A percentile compares a stretch with the other conserved stretches of the same genome.
Conservation (phyloP, 1,284 basidiomycete genomes). For the Ceratobasidium sp. region DNA sequence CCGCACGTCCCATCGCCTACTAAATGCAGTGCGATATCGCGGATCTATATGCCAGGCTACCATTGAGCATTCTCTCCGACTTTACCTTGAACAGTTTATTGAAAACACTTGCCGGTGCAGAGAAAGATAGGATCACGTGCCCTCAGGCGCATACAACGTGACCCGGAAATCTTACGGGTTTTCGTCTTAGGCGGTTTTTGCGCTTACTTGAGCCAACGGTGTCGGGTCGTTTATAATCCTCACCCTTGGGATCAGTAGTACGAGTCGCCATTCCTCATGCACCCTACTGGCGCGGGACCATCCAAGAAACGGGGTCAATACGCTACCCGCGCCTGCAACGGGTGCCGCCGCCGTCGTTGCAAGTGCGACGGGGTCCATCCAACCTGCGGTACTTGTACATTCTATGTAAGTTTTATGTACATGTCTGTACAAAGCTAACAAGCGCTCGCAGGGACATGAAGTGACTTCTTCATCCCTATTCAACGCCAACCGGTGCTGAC, state of each 20-base stretch:
- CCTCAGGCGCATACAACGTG: conserved; percentile 7
- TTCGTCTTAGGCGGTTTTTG: conserved; percentile 2
- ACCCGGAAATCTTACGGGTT: conserved; percentile 23
- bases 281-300: conserved; percentile 10
- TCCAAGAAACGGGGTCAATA: conserved; percentile 32
- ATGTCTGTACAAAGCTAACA: conserved; percentile 9
- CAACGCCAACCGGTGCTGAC: conserved; percentile 4
- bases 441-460: conserved; percentile 21
- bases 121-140: neutral
- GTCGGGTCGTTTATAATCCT: conserved; percentile 8
- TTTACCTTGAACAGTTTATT: neutral
- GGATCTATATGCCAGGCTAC: no score
- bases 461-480: neutral
- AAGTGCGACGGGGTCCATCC: conserved; percentile 40
- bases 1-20: neutral
- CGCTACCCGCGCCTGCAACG: conserved; percentile 31
- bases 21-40: neutral
- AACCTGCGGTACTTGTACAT: conserved; percentile 26
- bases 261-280: conserved; percentile 3
- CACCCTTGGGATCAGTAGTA: neutral
- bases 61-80: neutral
- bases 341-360: conserved; percentile 29
- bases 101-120: neutral
- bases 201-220: neutral
- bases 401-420: conserved; percentile 18